Base-by-base conservation (phyloP, 805 yeast species). In the Naumovozyma baii region DNA sequence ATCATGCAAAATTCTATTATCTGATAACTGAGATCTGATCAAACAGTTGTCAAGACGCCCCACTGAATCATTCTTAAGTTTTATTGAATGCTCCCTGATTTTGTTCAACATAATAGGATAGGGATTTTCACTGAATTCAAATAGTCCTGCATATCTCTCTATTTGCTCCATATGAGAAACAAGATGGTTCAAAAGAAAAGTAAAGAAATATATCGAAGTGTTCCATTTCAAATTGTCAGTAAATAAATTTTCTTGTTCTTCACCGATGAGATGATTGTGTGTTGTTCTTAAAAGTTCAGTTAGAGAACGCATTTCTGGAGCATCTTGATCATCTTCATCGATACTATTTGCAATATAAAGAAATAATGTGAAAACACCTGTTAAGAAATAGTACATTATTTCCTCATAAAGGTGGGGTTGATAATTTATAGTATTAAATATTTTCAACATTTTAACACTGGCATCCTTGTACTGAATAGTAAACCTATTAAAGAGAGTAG, bases 211-310 rank as follows among this genome's bases (percentile, higher is more conserved):
- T 7, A 54, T 38, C 3, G 53, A 40, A 4, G 45, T 47, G 22
- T 52, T 54, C 54, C 57, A 55, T 37, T 57, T 55, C 16, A 52
- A 45, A 38, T 50, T 52, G 19, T 47, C 51, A 18, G 46, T 34
- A 15, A 45, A 41, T 16, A 49, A 36, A 13, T 32, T 37, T 33
- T 48, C 44, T 13, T 39, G 35, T 34, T 48, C 45, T 12, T 45
- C 44, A 13, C 32, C 36, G 3, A 37, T 16, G 18, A 46, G 34
- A 31, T 35, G 38, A 12, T 30, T 22, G 33, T 37, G 38, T 2
- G 49, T 36, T 5, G 22, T 36, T 7, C 38, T 39, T 9, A 46
- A 20, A 20, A 42, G 12, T 19, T 39, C 45, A 4, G 41, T 17
- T 2, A 41, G 20, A n/a, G 37, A 41, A 4, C 41, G 34, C 31